Percentiles rank a stretch among this genome's conserved stretches.
Evolutionary conservation across 257 asterid species (phyloP).

Genomic region (Jasminum sambac): DNA sequence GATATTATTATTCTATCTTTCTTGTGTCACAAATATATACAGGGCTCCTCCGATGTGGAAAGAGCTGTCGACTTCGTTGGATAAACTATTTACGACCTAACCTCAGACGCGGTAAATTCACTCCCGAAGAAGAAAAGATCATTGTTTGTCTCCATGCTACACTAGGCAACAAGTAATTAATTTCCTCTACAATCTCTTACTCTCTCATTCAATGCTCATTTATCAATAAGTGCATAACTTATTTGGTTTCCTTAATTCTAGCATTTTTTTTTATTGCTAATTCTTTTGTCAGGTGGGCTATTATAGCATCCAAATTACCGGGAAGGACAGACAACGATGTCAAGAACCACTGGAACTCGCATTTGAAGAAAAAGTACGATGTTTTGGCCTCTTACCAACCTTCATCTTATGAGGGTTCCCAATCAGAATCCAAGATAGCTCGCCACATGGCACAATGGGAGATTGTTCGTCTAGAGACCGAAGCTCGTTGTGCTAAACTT

Average conservation of each 20-base stretch:
- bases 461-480: constrained; percentile 38
- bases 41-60: constrained; percentile 76
- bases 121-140: constrained; percentile 45
- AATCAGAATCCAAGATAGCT: constrained; percentile 27
- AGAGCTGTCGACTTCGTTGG: constrained; percentile 90
- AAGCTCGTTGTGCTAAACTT: constrained; percentile 31
- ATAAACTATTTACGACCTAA: constrained; percentile 71
- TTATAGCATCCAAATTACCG: constrained; percentile 60
- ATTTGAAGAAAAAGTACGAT: constrained; percentile 47
- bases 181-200: constrained; percentile 1
- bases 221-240: background rate
- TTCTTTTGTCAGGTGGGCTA: constrained; percentile 55
- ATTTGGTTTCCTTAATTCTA: constrained; percentile 3
- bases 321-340: constrained; percentile 76
- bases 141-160: constrained; percentile 46
- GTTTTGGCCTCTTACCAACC: constrained; percentile 23
- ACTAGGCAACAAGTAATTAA: constrained; percentile 61
- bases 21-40: constrained; percentile 21
- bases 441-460: constrained; percentile 47
- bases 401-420: constrained; percentile 25
- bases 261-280: background rate
- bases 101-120: constrained; percentile 62
- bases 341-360: constrained; percentile 83
- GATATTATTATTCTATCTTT: background rate
- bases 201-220: background rate